Evolutionary conservation across 2,329 filamentous ascomycete genomes (phyloP).

Genomic region (Knoxdaviesia proteae): DNA sequence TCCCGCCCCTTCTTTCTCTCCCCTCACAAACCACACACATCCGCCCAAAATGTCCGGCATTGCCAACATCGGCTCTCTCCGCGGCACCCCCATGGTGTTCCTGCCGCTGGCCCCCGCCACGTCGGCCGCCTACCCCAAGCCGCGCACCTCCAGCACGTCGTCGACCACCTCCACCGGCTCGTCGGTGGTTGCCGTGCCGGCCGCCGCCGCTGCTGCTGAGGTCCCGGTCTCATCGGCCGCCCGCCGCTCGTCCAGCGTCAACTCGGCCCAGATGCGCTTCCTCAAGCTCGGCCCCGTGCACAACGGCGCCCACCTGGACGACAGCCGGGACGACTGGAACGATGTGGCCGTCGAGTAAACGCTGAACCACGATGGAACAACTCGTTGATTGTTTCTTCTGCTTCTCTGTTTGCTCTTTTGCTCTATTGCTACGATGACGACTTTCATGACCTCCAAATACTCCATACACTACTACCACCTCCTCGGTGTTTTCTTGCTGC

Average conservation of each 20-base stretch:
- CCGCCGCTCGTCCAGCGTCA: slow-evolving; percentile 33
- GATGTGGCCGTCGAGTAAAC: slow-evolving; percentile 21
- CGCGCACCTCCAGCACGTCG: slow-evolving; percentile 10
- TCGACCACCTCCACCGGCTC: slow-evolving; percentile 1
- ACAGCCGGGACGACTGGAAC: slow-evolving; percentile 34
- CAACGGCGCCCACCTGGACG: slow-evolving; percentile 37
- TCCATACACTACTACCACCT: no score
- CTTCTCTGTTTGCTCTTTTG: background rate
- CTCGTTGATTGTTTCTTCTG: slow-evolving; percentile 1
- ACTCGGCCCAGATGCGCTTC: slow-evolving; percentile 25
- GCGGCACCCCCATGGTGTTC: slow-evolving; percentile 14
- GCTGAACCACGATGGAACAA: background rate
- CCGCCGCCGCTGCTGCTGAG: slow-evolving; percentile 9
- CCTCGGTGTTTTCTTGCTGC: no score
- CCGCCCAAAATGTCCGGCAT: background rate
- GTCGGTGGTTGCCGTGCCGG: background rate
- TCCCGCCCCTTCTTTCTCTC: no score
- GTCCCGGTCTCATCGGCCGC: slow-evolving; percentile 5
- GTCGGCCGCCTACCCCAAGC: slow-evolving; percentile 32
- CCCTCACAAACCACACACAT: background rate
- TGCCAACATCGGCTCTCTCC: no score
- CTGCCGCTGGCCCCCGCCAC: slow-evolving; percentile 37
- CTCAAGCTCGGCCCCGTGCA: slow-evolving; percentile 45
- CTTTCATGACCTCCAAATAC: no score
- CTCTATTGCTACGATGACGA: background rate